Evolutionary conservation across 495 filamentous ascomycete species (phyloP), one percentile per base, ranked within the genome.

Genomic region (Penicillium simplicissimum): DNA sequence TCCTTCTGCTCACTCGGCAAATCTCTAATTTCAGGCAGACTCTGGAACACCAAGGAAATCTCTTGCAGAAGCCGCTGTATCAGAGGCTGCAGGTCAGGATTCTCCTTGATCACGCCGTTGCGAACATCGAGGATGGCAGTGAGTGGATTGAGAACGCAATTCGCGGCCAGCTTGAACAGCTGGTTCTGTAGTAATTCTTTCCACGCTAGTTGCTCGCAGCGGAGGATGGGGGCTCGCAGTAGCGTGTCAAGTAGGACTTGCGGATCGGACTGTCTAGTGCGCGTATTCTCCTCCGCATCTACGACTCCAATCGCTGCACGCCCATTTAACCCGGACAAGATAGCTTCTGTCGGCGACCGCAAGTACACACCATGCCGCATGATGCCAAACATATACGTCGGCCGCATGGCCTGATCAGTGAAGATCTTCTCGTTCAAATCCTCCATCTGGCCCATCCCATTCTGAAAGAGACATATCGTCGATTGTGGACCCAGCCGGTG

Each of bases 81-180:
- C 4, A 80, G 66, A 23, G 81, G 67, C 1, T 70, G 70, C 1
- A 87, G 73, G 54, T 80, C 64, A 54, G 75, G 72, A 53, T 81
- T 81, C 40, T 73, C 74, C 15, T 91, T 79, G 0, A 96, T 65
- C 31, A 75, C 74, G 9, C 91, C 88, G 62, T 95, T 94, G 37
- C 79, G 79, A 64, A 86, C 85, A 58, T 86, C 76, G 43, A 90
- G 78, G 3, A 92, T 68, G 6, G 82, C 86, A 1, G 90, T 91
- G 13, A 95, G 72, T 0, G 92, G 90, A 68, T 92, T 90, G 49
- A 96, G 82, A 45, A 91, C 74, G 53, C 84, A 76, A 70, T 93
- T 92, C 47, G 91, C 78, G 15, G 85, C 87, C 2, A 96, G 80
- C 70, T 93, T 86, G 48, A 90, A 84, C 19, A 93, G 74, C 69